These are phyloP conservation scores for Talinum fruticosum DNA, from an alignment of 148 eudicot genomes.

Conservation along the genomic window DNA sequence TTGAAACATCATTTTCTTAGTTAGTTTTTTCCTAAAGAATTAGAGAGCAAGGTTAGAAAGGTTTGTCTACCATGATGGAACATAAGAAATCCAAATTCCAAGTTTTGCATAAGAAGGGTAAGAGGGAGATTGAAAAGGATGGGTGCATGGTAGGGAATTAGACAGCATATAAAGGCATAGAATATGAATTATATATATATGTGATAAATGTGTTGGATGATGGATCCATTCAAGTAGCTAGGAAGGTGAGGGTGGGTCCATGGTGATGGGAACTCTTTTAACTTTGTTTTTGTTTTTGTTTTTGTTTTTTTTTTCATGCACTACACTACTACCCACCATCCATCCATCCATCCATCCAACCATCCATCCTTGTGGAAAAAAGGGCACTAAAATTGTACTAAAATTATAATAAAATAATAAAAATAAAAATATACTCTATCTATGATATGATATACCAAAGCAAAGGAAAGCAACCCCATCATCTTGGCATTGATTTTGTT, in stretches of 20 bases:
- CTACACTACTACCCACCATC: not conserved
- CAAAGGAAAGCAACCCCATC: conserved; percentile 10
- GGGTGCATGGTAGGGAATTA: conserved; percentile 10
- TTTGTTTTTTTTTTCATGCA: not conserved
- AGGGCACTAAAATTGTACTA: conserved; percentile 9
- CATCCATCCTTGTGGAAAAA: conserved; percentile 13
- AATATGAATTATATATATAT: not conserved
- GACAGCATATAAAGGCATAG: conserved; percentile 21
- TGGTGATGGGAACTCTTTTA: conserved; percentile 6
- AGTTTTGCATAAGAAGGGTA: not conserved
- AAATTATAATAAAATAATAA: not conserved
- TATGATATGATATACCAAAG: not conserved
- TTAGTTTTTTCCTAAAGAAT: not conserved
- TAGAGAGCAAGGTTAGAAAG: not conserved
- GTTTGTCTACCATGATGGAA: conserved; percentile 5
- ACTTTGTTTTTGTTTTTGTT: not conserved
- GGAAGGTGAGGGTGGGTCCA: conserved; percentile 1
- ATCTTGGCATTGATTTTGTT: conserved; percentile 25
- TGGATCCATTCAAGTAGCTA: conserved; percentile 12
- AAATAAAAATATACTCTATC: not conserved
- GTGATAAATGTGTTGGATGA: not conserved
- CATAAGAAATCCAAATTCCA: conserved; percentile 10
- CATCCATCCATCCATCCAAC: conserved; percentile 6
- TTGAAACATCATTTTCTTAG: not conserved
- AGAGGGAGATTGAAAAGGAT: not conserved